phyloP scores from a whole-genome alignment of 2,329 filamentous ascomycete genomes.

The Fusarium sp. region DNA sequence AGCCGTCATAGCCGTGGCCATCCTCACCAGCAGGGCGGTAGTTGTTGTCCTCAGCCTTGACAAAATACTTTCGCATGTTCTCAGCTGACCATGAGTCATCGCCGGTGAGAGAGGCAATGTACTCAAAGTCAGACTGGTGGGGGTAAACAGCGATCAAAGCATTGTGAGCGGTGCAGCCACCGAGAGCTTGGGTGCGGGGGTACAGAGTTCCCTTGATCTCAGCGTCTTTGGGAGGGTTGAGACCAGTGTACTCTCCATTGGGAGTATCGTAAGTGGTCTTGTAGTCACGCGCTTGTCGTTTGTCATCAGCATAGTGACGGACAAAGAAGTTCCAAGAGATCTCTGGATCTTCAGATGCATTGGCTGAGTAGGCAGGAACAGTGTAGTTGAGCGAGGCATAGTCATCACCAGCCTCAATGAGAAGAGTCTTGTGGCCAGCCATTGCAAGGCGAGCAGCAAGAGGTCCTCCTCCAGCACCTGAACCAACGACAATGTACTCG shows the following conservation, averaged over 20 bases:
- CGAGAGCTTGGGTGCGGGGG: slow-evolving; percentile 60
- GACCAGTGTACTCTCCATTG: slow-evolving; percentile 64
- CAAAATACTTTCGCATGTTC: slow-evolving; percentile 72
- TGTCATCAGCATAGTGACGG: slow-evolving; percentile 68
- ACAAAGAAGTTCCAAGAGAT: slow-evolving; percentile 74
- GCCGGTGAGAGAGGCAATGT: slow-evolving; percentile 69
- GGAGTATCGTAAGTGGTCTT: slow-evolving; percentile 70
- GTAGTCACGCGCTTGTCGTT: slow-evolving; percentile 65
- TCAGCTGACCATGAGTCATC: slow-evolving; percentile 68
- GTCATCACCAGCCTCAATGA: slow-evolving; percentile 73
- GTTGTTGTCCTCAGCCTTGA: slow-evolving; percentile 66
- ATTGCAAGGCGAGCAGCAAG: slow-evolving; percentile 69
- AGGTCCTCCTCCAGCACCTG: slow-evolving; percentile 71
- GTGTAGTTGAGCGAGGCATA: slow-evolving; percentile 64
- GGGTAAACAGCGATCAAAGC: slow-evolving; percentile 71
- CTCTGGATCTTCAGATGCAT: slow-evolving; percentile 66
- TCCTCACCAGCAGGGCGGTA: slow-evolving; percentile 52
- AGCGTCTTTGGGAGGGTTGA: slow-evolving; percentile 55
- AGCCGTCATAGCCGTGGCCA: slow-evolving; percentile 42
- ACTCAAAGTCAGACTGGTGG: slow-evolving; percentile 69
- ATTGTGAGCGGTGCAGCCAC: slow-evolving; percentile 70
- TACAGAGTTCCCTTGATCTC: slow-evolving; percentile 60
- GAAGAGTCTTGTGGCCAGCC: slow-evolving; percentile 69
- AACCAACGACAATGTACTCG: slow-evolving; percentile 73
- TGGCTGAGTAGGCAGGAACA: slow-evolving; percentile 66